These are phyloP conservation scores for Medicago lupulina DNA, from an alignment of 306 rosid genomes.

Conservation along the genomic window DNA sequence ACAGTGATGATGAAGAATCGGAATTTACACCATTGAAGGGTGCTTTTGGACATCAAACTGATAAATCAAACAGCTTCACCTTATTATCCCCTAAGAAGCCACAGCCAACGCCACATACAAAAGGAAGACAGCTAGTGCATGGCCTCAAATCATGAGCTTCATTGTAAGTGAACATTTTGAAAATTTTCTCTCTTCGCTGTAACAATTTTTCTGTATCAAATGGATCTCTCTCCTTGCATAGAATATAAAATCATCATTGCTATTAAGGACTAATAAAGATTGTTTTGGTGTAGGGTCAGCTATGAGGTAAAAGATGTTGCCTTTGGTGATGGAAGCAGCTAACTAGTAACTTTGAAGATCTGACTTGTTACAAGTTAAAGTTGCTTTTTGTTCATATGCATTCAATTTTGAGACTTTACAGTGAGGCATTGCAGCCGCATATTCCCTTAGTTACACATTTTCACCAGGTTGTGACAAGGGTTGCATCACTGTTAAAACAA, in stretches of 20 bases:
- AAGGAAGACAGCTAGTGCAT: constrained; percentile 42
- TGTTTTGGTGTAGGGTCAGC: constrained; percentile 34
- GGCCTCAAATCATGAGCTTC: constrained; percentile 18
- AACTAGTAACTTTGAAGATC: constrained; percentile 5
- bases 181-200: constrained; percentile 38
- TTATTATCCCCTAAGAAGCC: constrained; percentile 57
- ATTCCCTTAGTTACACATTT: constrained; percentile 10
- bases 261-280: constrained; percentile 24
- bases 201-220: constrained; percentile 29
- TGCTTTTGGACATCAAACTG: constrained; percentile 53
- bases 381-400: constrained; percentile 38
- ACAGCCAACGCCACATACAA: constrained; percentile 40
- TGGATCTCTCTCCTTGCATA: constrained; percentile 31
- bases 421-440: constrained; percentile 24
- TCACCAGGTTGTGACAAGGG: constrained; percentile 34
- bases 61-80: constrained; percentile 45
- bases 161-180: constrained; percentile 37
- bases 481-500: constrained; percentile 30
- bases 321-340: constrained; percentile 40
- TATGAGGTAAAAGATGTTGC: constrained; percentile 24
- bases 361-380: constrained; percentile 24
- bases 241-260: constrained; percentile 20
- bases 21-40: constrained; percentile 56
- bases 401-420: constrained; percentile 42
- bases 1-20: constrained; percentile 86